These are phyloP conservation scores for Xylaria venustula DNA, from an alignment of 495 filamentous ascomycete genomes.

Conservation along the genomic window DNA sequence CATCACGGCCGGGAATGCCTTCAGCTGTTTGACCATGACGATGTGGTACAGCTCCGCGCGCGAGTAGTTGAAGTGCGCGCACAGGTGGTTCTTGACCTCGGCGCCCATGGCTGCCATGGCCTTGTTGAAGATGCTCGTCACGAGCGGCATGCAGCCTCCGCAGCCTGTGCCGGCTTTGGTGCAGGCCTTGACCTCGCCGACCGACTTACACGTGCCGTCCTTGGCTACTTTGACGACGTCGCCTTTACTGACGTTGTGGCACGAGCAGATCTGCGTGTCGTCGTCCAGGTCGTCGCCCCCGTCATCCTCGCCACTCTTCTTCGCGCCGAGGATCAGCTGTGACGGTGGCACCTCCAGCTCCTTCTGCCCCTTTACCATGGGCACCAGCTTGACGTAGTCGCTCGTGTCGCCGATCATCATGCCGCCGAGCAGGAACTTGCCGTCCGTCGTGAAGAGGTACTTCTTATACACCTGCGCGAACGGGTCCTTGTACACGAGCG, in stretches of 20 bases:
- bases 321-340: conserved; percentile 85
- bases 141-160: conserved; percentile 90
- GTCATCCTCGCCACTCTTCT: conserved; percentile 66
- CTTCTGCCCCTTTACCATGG: conserved; percentile 90
- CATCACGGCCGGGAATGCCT: conserved; percentile 80
- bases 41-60: conserved; percentile 91
- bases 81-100: conserved; percentile 86
- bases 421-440: conserved; percentile 88
- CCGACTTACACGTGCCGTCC: conserved; percentile 77
- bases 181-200: conserved; percentile 87
- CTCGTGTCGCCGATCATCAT: conserved; percentile 99
- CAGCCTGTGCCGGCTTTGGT: conserved; percentile 96
- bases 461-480: conserved; percentile 97
- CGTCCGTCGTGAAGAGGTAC: conserved; percentile 88
- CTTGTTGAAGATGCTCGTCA: conserved; percentile 90
- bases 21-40: conserved; percentile 76
- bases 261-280: conserved; percentile 91
- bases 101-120: conserved; percentile 88
- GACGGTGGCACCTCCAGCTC: conserved; percentile 78
- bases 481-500: conserved; percentile 88
- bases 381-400: conserved; percentile 91
- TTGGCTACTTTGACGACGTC: conserved; percentile 75
- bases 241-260: conserved; percentile 93
- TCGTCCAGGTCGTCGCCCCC: conserved; percentile 60
- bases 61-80: conserved; percentile 83